A percentile compares a stretch with the other conserved stretches of the same genome.
Conservation (phyloP, 345 rosid species). For the Bretschneidera sinensis region DNA sequence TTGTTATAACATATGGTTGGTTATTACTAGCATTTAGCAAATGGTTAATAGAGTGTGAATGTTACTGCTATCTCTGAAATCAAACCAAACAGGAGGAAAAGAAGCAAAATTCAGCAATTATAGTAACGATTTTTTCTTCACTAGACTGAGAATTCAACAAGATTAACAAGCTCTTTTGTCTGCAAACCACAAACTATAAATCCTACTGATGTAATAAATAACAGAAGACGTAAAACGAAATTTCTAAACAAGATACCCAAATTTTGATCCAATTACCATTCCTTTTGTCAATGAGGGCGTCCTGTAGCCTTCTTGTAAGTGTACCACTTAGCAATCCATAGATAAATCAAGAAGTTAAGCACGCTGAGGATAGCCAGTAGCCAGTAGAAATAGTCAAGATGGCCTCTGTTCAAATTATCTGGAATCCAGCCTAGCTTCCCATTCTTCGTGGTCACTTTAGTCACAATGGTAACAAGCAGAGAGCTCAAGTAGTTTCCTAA, state of each 20-base stretch:
- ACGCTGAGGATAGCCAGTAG: conserved; percentile 61
- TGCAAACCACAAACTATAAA: background rate
- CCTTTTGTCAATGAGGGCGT: conserved; percentile 18
- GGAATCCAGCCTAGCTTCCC: conserved; percentile 90
- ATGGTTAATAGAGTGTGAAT: too few species aligned
- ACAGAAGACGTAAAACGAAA: background rate
- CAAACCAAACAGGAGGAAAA: too few species aligned
- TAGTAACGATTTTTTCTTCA: too few species aligned
- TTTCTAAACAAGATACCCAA: conserved; percentile 11
- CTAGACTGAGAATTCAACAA: background rate
- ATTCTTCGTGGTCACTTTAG: conserved; percentile 40
- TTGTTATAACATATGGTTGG: too few species aligned
- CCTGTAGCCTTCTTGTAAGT: conserved; percentile 71
- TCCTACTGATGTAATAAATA: background rate
- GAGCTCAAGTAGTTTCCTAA: conserved; percentile 76
- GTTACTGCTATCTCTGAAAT: too few species aligned
- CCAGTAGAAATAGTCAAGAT: conserved; percentile 91
- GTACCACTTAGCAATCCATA: conserved; percentile 65
- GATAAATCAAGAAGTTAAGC: conserved; percentile 62
- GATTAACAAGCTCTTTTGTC: background rate
- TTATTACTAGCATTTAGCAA: too few species aligned
- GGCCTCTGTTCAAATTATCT: conserved; percentile 69
- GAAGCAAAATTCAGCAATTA: too few species aligned
- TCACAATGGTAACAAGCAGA: conserved; percentile 57
- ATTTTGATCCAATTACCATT: too few species aligned